Percentiles rank a stretch among this genome's conserved stretches.
phyloP scores from a whole-genome alignment of 306 rosid species.

The Rubus parviflorus region DNA sequence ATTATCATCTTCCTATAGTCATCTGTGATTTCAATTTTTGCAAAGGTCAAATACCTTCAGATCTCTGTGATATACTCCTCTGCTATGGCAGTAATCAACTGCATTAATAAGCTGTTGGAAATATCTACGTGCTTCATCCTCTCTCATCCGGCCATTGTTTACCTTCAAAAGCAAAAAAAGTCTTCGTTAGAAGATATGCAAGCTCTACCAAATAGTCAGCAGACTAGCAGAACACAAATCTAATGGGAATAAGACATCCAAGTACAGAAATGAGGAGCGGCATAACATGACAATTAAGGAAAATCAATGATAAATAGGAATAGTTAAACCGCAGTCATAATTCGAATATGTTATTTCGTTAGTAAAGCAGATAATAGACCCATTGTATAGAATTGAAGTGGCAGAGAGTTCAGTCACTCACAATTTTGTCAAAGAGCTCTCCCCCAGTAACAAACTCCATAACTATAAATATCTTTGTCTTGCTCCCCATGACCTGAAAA shows the following conservation, averaged over 20 bases:
- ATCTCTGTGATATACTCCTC: conserved; percentile 96
- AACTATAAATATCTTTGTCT: conserved; percentile 85
- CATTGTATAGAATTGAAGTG: background rate
- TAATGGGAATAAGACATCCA: conserved; percentile 13
- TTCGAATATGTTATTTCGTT: background rate
- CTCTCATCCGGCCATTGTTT: conserved; percentile 90
- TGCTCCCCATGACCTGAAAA: conserved; percentile 94
- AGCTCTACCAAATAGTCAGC: conserved; percentile 12
- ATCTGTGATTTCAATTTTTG: background rate
- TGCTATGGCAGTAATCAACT: conserved; percentile 98
- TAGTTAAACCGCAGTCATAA: background rate
- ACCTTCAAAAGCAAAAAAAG: conserved; percentile 50
- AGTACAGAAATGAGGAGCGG: conserved; percentile 18
- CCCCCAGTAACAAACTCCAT: conserved; percentile 97
- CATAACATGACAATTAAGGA: conserved; percentile 4
- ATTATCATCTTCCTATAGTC: background rate
- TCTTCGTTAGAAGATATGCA: conserved; percentile 19
- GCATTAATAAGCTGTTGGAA: conserved; percentile 97
- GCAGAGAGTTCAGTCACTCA: conserved; percentile 42
- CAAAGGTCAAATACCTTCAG: conserved; percentile 60
- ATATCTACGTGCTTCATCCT: conserved; percentile 86
- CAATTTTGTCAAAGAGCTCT: conserved; percentile 98
- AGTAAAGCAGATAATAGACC: background rate
- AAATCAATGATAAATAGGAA: conserved; percentile 3
- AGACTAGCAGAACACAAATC: background rate